Conservation (phyloP, 1,284 basidiomycete species). For the Hemileia vastatrix region DNA sequence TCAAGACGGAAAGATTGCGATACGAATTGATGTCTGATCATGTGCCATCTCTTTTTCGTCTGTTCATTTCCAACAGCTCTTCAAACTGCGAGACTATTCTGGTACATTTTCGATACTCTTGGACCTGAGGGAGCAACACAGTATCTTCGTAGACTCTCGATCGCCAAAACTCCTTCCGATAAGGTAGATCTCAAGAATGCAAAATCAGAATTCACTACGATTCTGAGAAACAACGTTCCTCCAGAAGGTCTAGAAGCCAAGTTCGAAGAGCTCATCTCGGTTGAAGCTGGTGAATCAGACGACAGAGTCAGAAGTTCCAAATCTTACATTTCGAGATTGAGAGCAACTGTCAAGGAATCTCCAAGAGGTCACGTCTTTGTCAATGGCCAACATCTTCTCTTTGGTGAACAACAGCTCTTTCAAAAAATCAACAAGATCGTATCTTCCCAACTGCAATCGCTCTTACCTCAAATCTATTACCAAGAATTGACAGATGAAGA, state of each 20-base stretch:
- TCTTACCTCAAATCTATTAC: background rate
- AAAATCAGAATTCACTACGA: background rate
- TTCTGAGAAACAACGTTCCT: background rate
- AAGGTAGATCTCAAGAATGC: background rate
- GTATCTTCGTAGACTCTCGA: constrained; percentile 26
- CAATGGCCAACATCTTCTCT: constrained; percentile 35
- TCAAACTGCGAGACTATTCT: constrained; percentile 32
- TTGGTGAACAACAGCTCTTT: constrained; percentile 27
- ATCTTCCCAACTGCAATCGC: background rate
- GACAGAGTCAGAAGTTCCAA: background rate
- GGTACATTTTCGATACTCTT: constrained; percentile 29
- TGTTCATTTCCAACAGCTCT: constrained; percentile 13
- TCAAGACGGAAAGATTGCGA: too few species aligned
- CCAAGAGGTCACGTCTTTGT: constrained; percentile 33
- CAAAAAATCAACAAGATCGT: background rate
- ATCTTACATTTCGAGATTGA: background rate
- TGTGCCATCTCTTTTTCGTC: too few species aligned
- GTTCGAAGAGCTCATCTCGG: background rate
- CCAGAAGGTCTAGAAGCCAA: background rate
- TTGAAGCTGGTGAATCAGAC: background rate
- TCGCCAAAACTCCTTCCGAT: background rate
- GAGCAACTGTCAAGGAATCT: background rate
- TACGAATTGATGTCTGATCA: too few species aligned
- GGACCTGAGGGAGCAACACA: constrained; percentile 23
- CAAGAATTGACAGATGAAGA: background rate